Evolutionary conservation across 2,329 filamentous ascomycete species (phyloP).

Genomic region (Aureobasidium leucospermi): DNA sequence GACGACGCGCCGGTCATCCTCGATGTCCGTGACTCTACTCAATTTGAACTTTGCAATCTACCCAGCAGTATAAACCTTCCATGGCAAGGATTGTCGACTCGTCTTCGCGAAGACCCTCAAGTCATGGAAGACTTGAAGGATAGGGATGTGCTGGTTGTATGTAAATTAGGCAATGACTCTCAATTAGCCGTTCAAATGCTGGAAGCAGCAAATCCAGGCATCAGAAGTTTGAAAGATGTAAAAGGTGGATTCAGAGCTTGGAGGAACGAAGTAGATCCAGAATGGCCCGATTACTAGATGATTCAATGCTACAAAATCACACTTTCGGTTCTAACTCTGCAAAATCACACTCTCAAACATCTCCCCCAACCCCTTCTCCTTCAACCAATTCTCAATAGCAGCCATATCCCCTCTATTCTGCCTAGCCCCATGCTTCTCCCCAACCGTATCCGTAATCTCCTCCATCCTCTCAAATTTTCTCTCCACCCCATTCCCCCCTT

Average conservation of each 20-base stretch:
- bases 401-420: constrained; percentile 49
- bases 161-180: constrained; percentile 70
- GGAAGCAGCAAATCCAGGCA: constrained; percentile 52
- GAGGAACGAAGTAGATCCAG: constrained; percentile 58
- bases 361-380: constrained; percentile 37
- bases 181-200: constrained; percentile 61
- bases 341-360: constrained; percentile 36
- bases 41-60: constrained; percentile 74
- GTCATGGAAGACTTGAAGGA: constrained; percentile 35
- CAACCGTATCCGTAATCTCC: constrained; percentile 47
- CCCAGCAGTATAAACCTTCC: constrained; percentile 69
- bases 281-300: constrained; percentile 49
- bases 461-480: constrained; percentile 49
- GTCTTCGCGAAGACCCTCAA: constrained; percentile 21
- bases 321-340: neutral
- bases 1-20: constrained; percentile 38
- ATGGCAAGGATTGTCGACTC: constrained; percentile 48
- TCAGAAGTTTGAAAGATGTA: constrained; percentile 63
- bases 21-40: constrained; percentile 77
- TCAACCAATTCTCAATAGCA: constrained; percentile 45
- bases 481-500: constrained; percentile 14
- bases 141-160: constrained; percentile 58
- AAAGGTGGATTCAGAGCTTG: constrained; percentile 65
- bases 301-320: neutral
- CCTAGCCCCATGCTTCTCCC: constrained; percentile 40